Conservation (phyloP, 768 basidiomycete species). For the Boletus subcaerulescens region DNA sequence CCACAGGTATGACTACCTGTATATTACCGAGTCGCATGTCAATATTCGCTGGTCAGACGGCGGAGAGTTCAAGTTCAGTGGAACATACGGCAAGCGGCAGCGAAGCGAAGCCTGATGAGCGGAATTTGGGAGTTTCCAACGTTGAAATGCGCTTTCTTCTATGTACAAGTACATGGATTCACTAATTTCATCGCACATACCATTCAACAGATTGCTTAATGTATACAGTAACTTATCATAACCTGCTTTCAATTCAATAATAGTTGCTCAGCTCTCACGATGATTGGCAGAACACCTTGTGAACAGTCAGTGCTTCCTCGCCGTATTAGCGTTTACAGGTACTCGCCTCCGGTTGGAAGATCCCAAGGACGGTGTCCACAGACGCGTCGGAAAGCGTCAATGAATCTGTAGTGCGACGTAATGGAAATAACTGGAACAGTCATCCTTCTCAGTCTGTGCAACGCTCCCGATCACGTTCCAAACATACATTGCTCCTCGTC, state of each 20-base stretch:
- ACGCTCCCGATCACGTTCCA: background rate
- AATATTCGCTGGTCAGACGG: slow-evolving; percentile 45
- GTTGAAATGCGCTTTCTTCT: background rate
- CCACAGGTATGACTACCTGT: slow-evolving; percentile 39
- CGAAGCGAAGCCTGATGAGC: background rate
- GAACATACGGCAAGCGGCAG: slow-evolving; percentile 38
- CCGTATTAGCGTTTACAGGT: background rate
- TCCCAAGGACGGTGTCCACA: slow-evolving; percentile 43
- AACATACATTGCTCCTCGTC: slow-evolving; percentile 48
- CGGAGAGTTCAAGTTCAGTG: slow-evolving; percentile 59
- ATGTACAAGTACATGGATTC: background rate
- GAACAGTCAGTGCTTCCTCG: background rate
- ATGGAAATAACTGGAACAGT: slow-evolving; percentile 54
- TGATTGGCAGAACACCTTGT: slow-evolving; percentile 26
- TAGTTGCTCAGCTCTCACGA: slow-evolving; percentile 18
- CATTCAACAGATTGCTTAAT: background rate
- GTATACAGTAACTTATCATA: background rate
- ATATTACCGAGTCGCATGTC: slow-evolving; percentile 40
- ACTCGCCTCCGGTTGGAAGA: slow-evolving; percentile 64
- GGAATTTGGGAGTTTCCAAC: background rate
- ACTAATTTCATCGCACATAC: background rate
- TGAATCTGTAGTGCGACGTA: slow-evolving; percentile 64
- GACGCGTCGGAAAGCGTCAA: slow-evolving; percentile 50
- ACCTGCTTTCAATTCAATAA: slow-evolving; percentile 4
- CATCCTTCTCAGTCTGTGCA: background rate